Percentiles rank a stretch among this genome's conserved stretches.
Evolutionary conservation across 352 stramenopile genomes (phyloP).

Genomic region (Phytophthora agathidicida): DNA sequence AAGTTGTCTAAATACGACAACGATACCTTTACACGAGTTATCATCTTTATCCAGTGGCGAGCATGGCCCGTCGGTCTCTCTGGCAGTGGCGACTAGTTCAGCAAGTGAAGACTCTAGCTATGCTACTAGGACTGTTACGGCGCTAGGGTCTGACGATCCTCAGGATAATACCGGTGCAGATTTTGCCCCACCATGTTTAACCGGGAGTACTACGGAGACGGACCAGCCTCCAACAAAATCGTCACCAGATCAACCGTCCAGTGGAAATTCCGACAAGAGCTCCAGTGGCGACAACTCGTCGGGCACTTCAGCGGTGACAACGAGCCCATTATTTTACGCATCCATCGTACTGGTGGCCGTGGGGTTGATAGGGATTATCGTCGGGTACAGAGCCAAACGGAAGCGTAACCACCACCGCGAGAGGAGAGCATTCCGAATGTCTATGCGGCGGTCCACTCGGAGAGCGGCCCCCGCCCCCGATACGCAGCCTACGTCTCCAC

Average conservation of each 20-base stretch:
- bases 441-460: constrained; percentile 10
- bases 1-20: background rate
- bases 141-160: background rate
- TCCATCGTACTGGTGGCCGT: constrained; percentile 39
- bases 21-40: background rate
- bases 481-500: background rate
- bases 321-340: constrained; percentile 54
- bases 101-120: background rate
- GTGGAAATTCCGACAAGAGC: constrained; percentile 1
- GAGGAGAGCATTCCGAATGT: constrained; percentile 10
- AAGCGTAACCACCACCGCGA: constrained; percentile 27
- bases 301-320: constrained; percentile 23
- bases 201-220: background rate
- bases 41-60: background rate
- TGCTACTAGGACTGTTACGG: background rate
- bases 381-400: constrained; percentile 34
- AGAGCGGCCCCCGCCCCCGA: background rate
- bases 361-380: constrained; percentile 24
- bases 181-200: constrained; percentile 6
- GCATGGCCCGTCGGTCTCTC: background rate
- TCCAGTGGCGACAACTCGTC: constrained; percentile 13
- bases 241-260: background rate
- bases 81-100: background rate
- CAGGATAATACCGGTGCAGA: background rate
- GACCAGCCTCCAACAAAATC: background rate